Base-by-base conservation (phyloP, 352 stramenopile species). In the Phytophthora citrophthora region DNA sequence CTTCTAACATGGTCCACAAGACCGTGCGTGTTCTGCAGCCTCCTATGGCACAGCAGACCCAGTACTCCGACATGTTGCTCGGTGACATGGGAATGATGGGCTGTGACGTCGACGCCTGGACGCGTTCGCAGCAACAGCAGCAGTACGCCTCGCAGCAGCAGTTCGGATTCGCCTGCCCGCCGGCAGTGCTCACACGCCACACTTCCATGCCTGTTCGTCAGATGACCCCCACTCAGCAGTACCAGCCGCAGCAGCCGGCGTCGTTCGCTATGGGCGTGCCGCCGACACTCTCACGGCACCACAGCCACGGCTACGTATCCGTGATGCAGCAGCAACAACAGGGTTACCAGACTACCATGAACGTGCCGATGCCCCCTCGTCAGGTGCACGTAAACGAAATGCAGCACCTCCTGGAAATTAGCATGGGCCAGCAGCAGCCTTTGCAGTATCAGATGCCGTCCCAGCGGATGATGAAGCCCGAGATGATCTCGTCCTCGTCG, bases 71-170 rank as follows among this genome's bases (percentile, higher is more conserved):
- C 63, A 77, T 83, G 58, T 66, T 93, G 31, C 76, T 93, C 0
- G 74, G 68, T 31, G 80, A 89, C 27, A 88, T 91, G 56, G 68
- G 65, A 34, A 86, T 91, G 70, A 89, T 93, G 76, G 76, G 76
- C 60, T 74, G 77, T 39, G 81, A 92, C 41, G 77, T 89, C 24
- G 77, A 87, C 48, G 61, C 72, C 5, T 92, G 83, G 36, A 61
- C 74, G n/a, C 68, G 72, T n/a, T n/a, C 61, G 20, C 54, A 70
- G 31, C 61, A 74, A 29, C 68, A 77, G 55, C 54, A 74, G 36
- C 70, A 81, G 55, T 81, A 71, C 47, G 54, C 70, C 20, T 23
- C 36, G 9, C 63, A 70, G 59, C 65, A 70, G 20, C 68, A 72
- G 39, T 76, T 64, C 52, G 51, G 39, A 55, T 87, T 91, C 27